A percentile compares a stretch with the other conserved stretches of the same genome.
phyloP scores from a whole-genome alignment of 306 rosid species.

The Begonia peltatifolia region DNA sequence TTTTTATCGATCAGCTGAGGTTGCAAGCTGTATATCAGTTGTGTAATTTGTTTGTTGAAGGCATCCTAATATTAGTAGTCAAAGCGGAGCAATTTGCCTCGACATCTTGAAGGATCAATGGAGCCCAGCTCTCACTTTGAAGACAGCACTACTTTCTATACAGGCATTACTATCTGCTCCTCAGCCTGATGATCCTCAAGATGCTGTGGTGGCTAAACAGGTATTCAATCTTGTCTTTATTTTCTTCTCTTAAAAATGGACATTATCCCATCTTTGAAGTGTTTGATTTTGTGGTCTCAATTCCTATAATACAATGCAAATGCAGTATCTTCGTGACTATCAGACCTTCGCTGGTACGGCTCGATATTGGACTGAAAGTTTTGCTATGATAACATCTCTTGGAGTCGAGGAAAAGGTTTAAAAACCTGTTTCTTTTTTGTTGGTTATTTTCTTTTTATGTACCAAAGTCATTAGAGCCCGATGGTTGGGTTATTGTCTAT shows the following conservation, averaged over 20 bases:
- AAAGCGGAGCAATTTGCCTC: slow-evolving; percentile 95
- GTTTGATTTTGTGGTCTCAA: not conserved
- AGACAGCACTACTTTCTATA: slow-evolving; percentile 96
- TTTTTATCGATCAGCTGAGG: too few species aligned
- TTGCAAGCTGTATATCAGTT: too few species aligned
- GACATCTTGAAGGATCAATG: slow-evolving; percentile 96
- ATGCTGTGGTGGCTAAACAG: slow-evolving; percentile 98
- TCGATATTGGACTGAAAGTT: slow-evolving; percentile 90
- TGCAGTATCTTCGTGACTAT: slow-evolving; percentile 72
- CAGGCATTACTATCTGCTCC: slow-evolving; percentile 98
- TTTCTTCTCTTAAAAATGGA: slow-evolving; percentile 5
- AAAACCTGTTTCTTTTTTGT: slow-evolving; percentile 3
- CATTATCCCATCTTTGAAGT: not conserved
- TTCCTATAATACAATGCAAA: not conserved
- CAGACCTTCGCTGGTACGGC: slow-evolving; percentile 89
- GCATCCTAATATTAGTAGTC: slow-evolving; percentile 99
- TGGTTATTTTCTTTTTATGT: slow-evolving; percentile 5
- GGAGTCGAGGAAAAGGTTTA: slow-evolving; percentile 82
- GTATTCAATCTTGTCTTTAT: slow-evolving; percentile 17
- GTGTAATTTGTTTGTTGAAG: slow-evolving; percentile 24
- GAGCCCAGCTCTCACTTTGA: slow-evolving; percentile 97
- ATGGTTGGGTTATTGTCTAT: too few species aligned
- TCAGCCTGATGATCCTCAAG: slow-evolving; percentile 98
- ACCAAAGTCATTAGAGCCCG: too few species aligned
- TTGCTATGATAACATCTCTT: slow-evolving; percentile 67